phyloP scores from a whole-genome alignment of 2,329 filamentous ascomycete genomes.

The Aspergillus sp. region DNA sequence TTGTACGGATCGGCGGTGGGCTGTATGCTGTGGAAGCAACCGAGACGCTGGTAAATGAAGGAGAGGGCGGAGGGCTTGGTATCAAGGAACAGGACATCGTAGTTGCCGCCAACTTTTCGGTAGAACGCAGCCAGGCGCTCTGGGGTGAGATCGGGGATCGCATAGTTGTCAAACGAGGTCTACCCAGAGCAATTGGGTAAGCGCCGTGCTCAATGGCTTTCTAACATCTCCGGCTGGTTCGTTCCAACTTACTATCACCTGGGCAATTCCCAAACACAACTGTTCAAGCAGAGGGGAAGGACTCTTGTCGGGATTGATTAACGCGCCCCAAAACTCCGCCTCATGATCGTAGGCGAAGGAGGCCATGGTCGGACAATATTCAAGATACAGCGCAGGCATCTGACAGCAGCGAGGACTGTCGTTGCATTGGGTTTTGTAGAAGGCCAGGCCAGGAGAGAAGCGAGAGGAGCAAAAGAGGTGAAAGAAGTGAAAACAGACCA shows the following conservation, averaged over 20 bases:
- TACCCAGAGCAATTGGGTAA: conserved; percentile 12
- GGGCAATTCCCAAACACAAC: conserved; percentile 66
- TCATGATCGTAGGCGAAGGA: conserved; percentile 28
- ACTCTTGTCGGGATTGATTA: conserved; percentile 68
- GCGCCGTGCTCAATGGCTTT: conserved; percentile 1
- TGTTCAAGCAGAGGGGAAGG: conserved; percentile 67
- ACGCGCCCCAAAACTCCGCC: conserved; percentile 55
- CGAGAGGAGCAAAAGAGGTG: background rate
- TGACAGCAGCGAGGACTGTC: conserved; percentile 12
- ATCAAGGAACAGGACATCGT: conserved; percentile 75
- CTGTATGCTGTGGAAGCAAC: conserved; percentile 84
- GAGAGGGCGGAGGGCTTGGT: conserved; percentile 74
- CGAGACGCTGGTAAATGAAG: conserved; percentile 88
- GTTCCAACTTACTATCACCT: conserved; percentile 63
- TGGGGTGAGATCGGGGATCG: conserved; percentile 52
- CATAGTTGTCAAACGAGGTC: conserved; percentile 34
- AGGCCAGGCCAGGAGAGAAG: background rate
- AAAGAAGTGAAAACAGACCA: background rate
- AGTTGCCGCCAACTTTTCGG: conserved; percentile 70
- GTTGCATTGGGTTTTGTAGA: conserved; percentile 14
- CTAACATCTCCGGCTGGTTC: background rate
- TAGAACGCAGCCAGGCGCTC: conserved; percentile 76
- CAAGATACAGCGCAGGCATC: conserved; percentile 18
- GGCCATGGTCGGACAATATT: conserved; percentile 27
- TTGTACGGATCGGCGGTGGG: conserved; percentile 69